phyloP scores from a whole-genome alignment of 805 yeast species.

The Myxozyma geophila region DNA sequence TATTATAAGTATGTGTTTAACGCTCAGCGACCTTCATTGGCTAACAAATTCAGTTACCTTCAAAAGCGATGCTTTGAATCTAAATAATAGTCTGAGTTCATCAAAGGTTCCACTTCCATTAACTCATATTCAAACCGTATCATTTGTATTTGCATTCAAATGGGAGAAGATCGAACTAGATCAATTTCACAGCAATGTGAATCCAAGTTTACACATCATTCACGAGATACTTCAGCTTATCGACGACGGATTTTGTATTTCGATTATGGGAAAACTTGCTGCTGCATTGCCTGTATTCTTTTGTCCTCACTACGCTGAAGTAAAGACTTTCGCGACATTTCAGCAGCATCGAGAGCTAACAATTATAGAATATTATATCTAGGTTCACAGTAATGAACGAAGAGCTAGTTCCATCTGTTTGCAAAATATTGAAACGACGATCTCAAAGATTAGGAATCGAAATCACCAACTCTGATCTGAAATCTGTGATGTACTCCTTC shows the following conservation, averaged over 20 bases:
- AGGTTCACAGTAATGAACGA: conserved; percentile 10
- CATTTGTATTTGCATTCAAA: conserved; percentile 1
- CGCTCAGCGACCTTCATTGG: background rate
- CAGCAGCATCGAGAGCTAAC: background rate
- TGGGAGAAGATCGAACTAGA: background rate
- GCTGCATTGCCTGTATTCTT: conserved; percentile 17
- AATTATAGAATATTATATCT: background rate
- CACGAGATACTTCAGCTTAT: conserved; percentile 2
- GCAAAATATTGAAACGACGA: conserved; percentile 13
- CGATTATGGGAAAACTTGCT: conserved; percentile 18
- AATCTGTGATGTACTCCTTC: background rate
- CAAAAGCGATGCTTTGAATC: background rate
- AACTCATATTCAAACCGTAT: background rate
- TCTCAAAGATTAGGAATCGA: background rate
- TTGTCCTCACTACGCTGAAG: conserved; percentile 21
- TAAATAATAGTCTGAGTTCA: background rate
- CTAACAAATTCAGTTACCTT: conserved; percentile 2
- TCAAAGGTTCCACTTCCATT: background rate
- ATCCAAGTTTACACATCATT: background rate
- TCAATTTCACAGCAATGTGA: no score
- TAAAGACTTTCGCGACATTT: background rate
- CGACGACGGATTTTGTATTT: conserved; percentile 14
- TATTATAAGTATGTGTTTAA: background rate
- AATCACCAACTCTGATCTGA: background rate
- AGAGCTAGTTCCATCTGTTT: conserved; percentile 11